These are phyloP conservation scores for Coniosporium tulheliwenetii DNA, from an alignment of 2,329 filamentous ascomycete genomes.

Conservation along the genomic window DNA sequence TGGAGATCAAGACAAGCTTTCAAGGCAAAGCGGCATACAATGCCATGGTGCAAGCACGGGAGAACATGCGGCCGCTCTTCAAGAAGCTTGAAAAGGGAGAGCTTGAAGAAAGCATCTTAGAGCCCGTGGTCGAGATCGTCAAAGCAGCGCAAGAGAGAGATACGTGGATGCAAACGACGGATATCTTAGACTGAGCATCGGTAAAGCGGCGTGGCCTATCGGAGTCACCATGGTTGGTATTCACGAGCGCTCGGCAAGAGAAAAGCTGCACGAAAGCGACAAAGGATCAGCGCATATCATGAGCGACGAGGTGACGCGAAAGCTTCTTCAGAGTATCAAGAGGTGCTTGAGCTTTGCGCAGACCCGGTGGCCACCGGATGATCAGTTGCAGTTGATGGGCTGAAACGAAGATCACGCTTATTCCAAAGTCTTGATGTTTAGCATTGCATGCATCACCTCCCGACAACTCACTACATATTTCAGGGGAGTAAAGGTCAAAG, in stretches of 20 bases:
- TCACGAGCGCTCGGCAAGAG: constrained; percentile 86
- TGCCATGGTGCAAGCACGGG: constrained; percentile 73
- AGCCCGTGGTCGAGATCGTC: constrained; percentile 82
- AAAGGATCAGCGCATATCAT: constrained; percentile 83
- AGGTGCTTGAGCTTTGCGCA: constrained; percentile 91
- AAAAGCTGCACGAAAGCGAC: constrained; percentile 74
- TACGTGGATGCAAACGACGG: constrained; percentile 97
- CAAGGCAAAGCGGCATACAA: constrained; percentile 68
- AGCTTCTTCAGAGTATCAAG: constrained; percentile 96
- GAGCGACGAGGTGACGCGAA: constrained; percentile 89
- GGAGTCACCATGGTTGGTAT: constrained; percentile 99
- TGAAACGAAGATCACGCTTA: constrained; percentile 18
- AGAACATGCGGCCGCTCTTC: constrained; percentile 82
- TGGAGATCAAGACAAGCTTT: constrained; percentile 50
- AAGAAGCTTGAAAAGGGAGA: constrained; percentile 73
- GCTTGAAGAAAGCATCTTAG: constrained; percentile 62
- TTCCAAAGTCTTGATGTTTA: too few relatives aligned
- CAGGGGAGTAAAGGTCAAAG: too few relatives aligned
- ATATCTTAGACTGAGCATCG: constrained; percentile 78
- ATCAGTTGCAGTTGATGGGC: constrained; percentile 89
- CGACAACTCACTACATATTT: too few relatives aligned
- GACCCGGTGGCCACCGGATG: constrained; percentile 87
- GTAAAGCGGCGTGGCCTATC: constrained; percentile 71
- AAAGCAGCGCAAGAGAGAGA: constrained; percentile 75
- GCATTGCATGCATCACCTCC: too few relatives aligned